Percentiles rank a stretch among this genome's conserved stretches.
Conservation (phyloP, 2,329 filamentous ascomycete genomes). For the Aureobasidium vineae region DNA sequence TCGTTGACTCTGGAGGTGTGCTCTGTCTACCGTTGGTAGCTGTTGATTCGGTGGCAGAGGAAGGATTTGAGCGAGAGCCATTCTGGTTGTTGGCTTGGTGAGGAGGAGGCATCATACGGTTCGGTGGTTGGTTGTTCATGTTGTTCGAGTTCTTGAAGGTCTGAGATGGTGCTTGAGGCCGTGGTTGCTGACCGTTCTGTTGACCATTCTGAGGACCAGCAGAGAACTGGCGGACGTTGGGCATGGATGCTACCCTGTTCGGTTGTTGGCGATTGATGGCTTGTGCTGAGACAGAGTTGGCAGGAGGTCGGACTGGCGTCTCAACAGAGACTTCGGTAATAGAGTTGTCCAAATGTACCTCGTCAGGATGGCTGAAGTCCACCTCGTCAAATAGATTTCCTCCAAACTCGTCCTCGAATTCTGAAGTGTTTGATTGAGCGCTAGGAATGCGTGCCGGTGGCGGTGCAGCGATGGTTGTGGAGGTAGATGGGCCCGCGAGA, state of each 20-base stretch:
- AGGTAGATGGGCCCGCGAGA: slow-evolving; percentile 29
- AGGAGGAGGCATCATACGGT: slow-evolving; percentile 24
- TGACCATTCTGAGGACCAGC: slow-evolving; percentile 3
- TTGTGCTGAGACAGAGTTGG: slow-evolving; percentile 30
- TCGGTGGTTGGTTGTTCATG: slow-evolving; percentile 35
- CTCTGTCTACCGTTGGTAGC: slow-evolving; percentile 30
- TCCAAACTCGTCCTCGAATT: slow-evolving; percentile 57
- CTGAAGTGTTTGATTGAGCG: slow-evolving; percentile 39
- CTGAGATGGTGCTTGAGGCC: slow-evolving; percentile 34
- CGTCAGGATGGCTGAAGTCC: slow-evolving; percentile 65
- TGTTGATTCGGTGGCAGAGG: slow-evolving; percentile 35
- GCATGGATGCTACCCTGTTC: slow-evolving; percentile 37
- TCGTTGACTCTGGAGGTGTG: slow-evolving; percentile 21
- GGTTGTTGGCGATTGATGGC: slow-evolving; percentile 29
- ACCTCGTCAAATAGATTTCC: slow-evolving; percentile 59
- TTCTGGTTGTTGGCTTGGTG: slow-evolving; percentile 29
- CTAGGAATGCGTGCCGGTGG: slow-evolving; percentile 33
- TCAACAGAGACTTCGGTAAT: slow-evolving; percentile 30
- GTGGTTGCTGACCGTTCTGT: slow-evolving; percentile 31
- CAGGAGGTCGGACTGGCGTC: slow-evolving; percentile 28
- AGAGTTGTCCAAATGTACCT: slow-evolving; percentile 58
- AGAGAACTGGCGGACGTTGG: slow-evolving; percentile 26
- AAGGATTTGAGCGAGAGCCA: slow-evolving; percentile 35
- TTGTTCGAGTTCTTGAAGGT: slow-evolving; percentile 32
- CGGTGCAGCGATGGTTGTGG: slow-evolving; percentile 21